Evolutionary conservation across 768 basidiomycete genomes (phyloP).

Genomic region (Chalciporus pseudorubinellus): DNA sequence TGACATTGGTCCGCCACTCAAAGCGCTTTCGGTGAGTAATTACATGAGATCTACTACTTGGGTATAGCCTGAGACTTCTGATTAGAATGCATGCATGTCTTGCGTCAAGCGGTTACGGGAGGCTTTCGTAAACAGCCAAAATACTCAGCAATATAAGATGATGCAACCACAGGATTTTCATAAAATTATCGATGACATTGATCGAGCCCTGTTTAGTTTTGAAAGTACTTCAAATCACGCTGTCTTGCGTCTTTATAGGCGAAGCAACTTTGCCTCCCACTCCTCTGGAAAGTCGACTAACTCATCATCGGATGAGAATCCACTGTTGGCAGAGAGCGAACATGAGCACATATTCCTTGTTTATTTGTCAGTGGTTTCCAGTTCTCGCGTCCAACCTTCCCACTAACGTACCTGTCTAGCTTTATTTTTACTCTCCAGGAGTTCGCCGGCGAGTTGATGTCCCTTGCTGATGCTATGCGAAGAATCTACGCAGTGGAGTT

Average conservation of each 20-base stretch:
- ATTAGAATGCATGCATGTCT: constrained; percentile 56
- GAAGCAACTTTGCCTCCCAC: constrained; percentile 37
- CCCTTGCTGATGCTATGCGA: constrained; percentile 80
- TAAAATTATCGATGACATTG: constrained; percentile 61
- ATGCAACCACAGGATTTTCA: constrained; percentile 60
- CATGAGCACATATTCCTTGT: constrained; percentile 86
- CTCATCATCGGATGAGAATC: constrained; percentile 31
- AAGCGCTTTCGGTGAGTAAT: constrained; percentile 61
- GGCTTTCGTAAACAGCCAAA: constrained; percentile 51
- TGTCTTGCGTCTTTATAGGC: constrained; percentile 69
- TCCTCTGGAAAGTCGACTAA: constrained; percentile 13
- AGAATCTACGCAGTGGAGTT: constrained; percentile 71
- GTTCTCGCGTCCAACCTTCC: background rate
- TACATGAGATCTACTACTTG: background rate
- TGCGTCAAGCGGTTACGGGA: constrained; percentile 64
- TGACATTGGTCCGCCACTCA: constrained; percentile 75
- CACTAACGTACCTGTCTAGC: constrained; percentile 42
- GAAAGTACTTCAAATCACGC: constrained; percentile 85
- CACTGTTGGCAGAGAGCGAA: constrained; percentile 45
- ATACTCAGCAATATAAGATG: constrained; percentile 30
- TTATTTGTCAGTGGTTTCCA: constrained; percentile 73
- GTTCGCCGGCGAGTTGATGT: constrained; percentile 80
- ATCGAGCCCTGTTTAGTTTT: constrained; percentile 67
- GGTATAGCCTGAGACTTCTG: background rate
- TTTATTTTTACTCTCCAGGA: constrained; percentile 97